Base-by-base conservation (phyloP, 2,329 filamentous ascomycete species). In the Botrytis cinerea region DNA sequence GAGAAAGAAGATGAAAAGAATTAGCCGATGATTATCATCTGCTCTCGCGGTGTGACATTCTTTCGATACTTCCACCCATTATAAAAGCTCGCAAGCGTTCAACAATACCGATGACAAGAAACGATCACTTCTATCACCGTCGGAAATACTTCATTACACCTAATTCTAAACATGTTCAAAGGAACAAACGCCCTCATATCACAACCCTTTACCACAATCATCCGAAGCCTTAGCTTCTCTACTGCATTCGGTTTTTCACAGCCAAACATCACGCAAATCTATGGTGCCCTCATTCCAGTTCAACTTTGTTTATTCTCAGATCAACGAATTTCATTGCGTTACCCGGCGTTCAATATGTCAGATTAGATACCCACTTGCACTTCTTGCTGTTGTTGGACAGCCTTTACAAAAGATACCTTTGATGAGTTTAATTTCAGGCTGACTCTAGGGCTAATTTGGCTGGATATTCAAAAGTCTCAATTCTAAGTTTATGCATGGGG, bases 401-500 rank as follows among this genome's bases (percentile, higher is more conserved):
- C 10, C 32, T 20, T 38, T 28, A 20, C 5, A 54, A 18, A 57
- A 54, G 18, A 57, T 68, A 22, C 64, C 32, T 51, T n/a, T 18
- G 25, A 64, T 46, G 25, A 43, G 28, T 35, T 48, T 25, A 25
- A 43, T 28, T n/a, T 54, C 2, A 22, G 3, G 9, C 14, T 28
- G 16, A 22, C 28, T 40, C 35, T 54, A 16, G 25, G 8, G 25
- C 25, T 28, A 16, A 32, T 28, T 20, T 28, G 5, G 64, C 46
- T 54, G 3, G n/a, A 28, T 43, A 38, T 68, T 54, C 9, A 57
- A 54, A 68, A 43, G 16, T 8, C 43, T 57, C 22, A 14, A 12
- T 43, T 68, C 12, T 75, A 78, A 72, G 72, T 78, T 40, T 75
- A 79, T 38, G 71, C 60, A 51, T 70, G 76, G 20, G 75, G 73